These are phyloP conservation scores for Sclerotinia borealis DNA, from an alignment of 2,329 filamentous ascomycete species.

Conservation along the genomic window DNA sequence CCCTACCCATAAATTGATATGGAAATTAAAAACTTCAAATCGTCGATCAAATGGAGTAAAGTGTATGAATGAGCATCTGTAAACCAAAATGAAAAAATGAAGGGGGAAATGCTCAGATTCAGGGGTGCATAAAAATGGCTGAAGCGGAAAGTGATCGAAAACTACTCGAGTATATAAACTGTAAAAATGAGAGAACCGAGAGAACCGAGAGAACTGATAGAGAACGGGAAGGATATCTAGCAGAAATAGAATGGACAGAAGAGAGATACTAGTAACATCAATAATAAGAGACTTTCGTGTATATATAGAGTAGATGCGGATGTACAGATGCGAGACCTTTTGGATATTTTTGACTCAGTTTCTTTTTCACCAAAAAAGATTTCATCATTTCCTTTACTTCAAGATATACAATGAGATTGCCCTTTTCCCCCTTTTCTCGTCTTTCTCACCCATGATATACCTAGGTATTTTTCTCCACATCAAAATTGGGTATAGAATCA, in stretches of 20 bases:
- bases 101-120: conserved; percentile 5
- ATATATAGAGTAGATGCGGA: not conserved
- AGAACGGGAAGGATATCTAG: too few relatives aligned
- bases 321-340: not conserved
- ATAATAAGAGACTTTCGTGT: too few relatives aligned
- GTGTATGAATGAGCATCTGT: not conserved
- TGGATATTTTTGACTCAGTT: not conserved
- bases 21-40: not conserved
- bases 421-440: not conserved
- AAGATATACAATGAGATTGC: not conserved
- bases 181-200: not conserved
- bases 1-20: not conserved
- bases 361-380: not conserved
- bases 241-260: not conserved
- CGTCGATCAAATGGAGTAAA: not conserved
- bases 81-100: not conserved
- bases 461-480: not conserved
- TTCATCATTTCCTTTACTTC: not conserved
- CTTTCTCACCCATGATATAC: not conserved
- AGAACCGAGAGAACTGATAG: too few relatives aligned
- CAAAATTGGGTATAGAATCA: not conserved
- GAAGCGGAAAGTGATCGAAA: too few relatives aligned
- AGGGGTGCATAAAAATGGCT: conserved; percentile 8
- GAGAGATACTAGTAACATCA: not conserved
- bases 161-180: too few relatives aligned